Evolutionary conservation across 805 yeast genomes (phyloP), one percentile per base, ranked within the genome.

Genomic region (Jamesozyma hellenica): DNA sequence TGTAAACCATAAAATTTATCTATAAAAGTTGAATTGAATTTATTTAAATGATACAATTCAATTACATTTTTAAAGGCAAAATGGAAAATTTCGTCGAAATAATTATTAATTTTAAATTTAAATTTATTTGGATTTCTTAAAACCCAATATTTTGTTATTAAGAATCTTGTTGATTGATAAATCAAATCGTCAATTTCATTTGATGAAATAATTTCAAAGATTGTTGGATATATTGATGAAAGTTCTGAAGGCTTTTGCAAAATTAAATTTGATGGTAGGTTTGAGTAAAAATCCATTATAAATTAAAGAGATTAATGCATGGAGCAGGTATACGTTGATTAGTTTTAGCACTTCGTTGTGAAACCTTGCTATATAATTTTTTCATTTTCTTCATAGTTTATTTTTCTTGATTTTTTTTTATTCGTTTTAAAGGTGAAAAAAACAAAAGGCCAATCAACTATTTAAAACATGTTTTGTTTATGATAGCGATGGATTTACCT

Each of bases 1-100:
- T 86, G 86, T 46, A 90, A 62, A 2, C 96, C 97, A 55, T 90
- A 90, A 55, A 90, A 90, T 54, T 83, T 82, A 58, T 90, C 96
- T 0, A 94, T 85, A 52, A 90, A 85, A 2, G 92, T 75, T 0
- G 94, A 75, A 51, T 84, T 88, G 85, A 92, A 83, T 36, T 68
- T 67, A 38, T 65, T 71, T 36, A 90, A 58, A 49, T 79, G 83
- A 45, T 72, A 70, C 67, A 77, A 77, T 58, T 92, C 96, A 1
- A 90, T 63, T 3, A 71, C 42, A 0, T 82, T 77, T 51, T 88
- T 65, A 2, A 80, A 43, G 2, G 74, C 42, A 3, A 80, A 56
- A 49, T 80, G 80, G 28, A 86, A 52, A 64, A 60, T 56, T 40
- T 56, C 63, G 23, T 85, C 95, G 56, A 90, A 96, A 53, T 82